Conservation (phyloP, 441 rosid species). For the Eruca vesicaria region DNA sequence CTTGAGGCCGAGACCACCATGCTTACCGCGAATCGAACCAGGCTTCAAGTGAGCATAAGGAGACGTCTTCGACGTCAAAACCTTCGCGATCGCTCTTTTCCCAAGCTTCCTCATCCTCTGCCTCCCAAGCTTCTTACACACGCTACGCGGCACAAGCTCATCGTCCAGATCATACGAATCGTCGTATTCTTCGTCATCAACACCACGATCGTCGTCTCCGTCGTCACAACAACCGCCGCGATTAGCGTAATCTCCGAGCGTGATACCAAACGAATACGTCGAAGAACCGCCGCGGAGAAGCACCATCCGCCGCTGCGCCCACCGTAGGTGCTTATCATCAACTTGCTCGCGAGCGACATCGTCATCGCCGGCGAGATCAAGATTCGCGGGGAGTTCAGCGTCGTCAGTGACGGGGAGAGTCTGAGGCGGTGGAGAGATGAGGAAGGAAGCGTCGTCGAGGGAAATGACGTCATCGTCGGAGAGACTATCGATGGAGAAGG, state of each 20-base stretch:
- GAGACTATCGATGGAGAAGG: slow-evolving; percentile 37
- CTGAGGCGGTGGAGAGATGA: background rate
- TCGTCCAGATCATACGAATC: slow-evolving; percentile 64
- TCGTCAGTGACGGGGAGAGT: background rate
- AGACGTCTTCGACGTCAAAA: slow-evolving; percentile 47
- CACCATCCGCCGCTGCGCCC: slow-evolving; percentile 1
- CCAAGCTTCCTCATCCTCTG: slow-evolving; percentile 58
- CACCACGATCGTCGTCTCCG: slow-evolving; percentile 3
- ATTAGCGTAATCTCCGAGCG: background rate
- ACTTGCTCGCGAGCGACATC: background rate
- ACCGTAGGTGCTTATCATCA: slow-evolving; percentile 8
- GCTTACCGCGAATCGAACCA: slow-evolving; percentile 68
- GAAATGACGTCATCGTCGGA: slow-evolving; percentile 40
- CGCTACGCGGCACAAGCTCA: slow-evolving; percentile 59
- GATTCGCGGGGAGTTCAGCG: slow-evolving; percentile 19
- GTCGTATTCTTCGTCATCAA: slow-evolving; percentile 25
- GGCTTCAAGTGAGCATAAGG: slow-evolving; percentile 49
- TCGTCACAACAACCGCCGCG: slow-evolving; percentile 7
- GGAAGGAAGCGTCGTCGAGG: slow-evolving; percentile 21
- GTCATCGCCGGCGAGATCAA: background rate
- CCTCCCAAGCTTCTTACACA: slow-evolving; percentile 58
- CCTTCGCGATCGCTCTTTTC: slow-evolving; percentile 55
- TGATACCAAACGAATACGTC: background rate
- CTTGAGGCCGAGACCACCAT: slow-evolving; percentile 62
- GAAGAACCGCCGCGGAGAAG: background rate